Evolutionary conservation across 192 early-diverging fungal genomes (phyloP), one percentile per base, ranked within the genome.

Genomic region (Gryganskiella cystojenkinii): DNA sequence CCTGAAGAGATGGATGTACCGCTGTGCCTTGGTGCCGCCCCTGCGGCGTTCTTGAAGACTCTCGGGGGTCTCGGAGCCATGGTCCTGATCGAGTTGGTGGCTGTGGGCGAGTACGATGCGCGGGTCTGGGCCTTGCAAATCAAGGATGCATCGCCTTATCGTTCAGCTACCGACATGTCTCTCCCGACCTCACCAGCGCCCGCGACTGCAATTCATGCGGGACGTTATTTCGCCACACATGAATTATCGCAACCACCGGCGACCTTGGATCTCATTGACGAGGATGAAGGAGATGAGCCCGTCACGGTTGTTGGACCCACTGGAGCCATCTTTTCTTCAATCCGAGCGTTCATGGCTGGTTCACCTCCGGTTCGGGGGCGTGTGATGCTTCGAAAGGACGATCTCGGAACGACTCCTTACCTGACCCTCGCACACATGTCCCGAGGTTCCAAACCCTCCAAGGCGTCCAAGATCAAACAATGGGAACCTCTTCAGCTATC

Each of bases 61-160:
- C 35, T 78, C 20, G 74, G 74, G 8, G 65, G 66, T n/a, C 5
- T 69, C 5, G 74, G 74, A 17, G 53, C 61, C 1, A 58, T 52
- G 1, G 61, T 78, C 6, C 43, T 78, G 0, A 66, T 69, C 3
- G 49, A 69, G 24, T 10, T 69, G 3, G 66, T 58, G 27, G 67
- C 37, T 0, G 53, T 64, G 1, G 74, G 74, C 19, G 61, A 67
- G n/a, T 22, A 42, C 6, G 61, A 78, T 20, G 66, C 49, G 4
- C 42, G 56, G 30, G 42, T 64, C 5, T 69, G 66, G 61, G 74
- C 74, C 2, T 40, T 68, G 27, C 62, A 69, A 25, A 61, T 78
- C 40, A 62, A 64, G 43, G 45, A 49, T 22, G 22, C 35, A 9
- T 25, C n/a, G 20, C 19, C 19, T 34, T 17, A 40, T 22, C 15